Evolutionary conservation across 192 early-diverging fungal genomes (phyloP).

Genomic region (Backusella tarrabulga): DNA sequence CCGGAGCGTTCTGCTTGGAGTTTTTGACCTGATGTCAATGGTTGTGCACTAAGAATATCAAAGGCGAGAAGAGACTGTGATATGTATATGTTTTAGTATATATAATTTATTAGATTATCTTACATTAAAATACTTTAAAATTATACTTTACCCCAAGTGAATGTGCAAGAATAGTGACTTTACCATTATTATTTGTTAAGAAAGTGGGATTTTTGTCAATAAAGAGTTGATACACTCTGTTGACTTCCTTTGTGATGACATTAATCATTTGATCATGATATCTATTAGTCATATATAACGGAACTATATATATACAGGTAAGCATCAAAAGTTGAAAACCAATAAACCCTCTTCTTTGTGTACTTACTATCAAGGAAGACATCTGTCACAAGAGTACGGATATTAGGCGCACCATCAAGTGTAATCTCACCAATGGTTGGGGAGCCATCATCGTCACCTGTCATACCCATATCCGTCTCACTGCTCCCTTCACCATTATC

Average conservation of each 20-base stretch:
- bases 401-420: conserved; percentile 79
- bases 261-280: conserved; percentile 80
- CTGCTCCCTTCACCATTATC: conserved; percentile 43
- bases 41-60: conserved; percentile 74
- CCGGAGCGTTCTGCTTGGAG: not conserved
- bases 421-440: conserved; percentile 76
- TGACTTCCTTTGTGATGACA: conserved; percentile 72
- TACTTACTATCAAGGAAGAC: conserved; percentile 77
- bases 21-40: conserved; percentile 31
- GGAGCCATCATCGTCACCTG: conserved; percentile 51
- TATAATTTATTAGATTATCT: too few relatives aligned
- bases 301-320: conserved; percentile 40
- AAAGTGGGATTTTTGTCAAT: conserved; percentile 73
- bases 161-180: conserved; percentile 76
- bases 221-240: conserved; percentile 72
- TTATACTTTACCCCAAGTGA: conserved; percentile 58
- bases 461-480: conserved; percentile 55
- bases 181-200: conserved; percentile 50
- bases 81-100: not conserved
- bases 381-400: conserved; percentile 79
- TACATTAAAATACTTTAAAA: not conserved
- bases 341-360: not conserved
- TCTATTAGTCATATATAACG: conserved; percentile 82
- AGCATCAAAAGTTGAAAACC: conserved; percentile 6
- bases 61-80: conserved; percentile 64